These are phyloP conservation scores for Actinomucor elegans DNA, from an alignment of 371 early-diverging fungal genomes.

Conservation along the genomic window DNA sequence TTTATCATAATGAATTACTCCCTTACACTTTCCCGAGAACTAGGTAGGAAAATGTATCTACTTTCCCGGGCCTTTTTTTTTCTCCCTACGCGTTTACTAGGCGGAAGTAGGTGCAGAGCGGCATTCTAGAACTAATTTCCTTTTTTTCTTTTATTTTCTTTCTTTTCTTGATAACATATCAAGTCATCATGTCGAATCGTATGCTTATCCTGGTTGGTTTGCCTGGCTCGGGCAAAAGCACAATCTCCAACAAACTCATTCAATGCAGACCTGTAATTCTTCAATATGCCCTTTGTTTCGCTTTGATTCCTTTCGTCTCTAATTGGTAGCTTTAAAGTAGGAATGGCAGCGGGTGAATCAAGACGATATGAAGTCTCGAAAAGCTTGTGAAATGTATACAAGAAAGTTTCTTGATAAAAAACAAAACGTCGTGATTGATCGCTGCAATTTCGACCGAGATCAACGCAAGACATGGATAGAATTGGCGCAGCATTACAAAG, in stretches of 20 bases:
- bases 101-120: too few relatives aligned
- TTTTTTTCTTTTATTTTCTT: not conserved
- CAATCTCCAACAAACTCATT: slow-evolving; percentile 56
- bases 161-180: not conserved
- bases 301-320: not conserved
- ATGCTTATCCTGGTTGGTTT: slow-evolving; percentile 60
- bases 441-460: slow-evolving; percentile 74
- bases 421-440: slow-evolving; percentile 71
- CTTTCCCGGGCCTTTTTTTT: too few relatives aligned
- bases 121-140: too few relatives aligned
- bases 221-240: slow-evolving; percentile 70
- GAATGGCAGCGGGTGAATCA: slow-evolving; percentile 24
- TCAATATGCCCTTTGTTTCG: not conserved
- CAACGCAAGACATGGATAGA: slow-evolving; percentile 75
- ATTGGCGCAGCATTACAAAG: slow-evolving; percentile 56
- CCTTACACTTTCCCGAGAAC: too few relatives aligned
- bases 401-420: slow-evolving; percentile 40
- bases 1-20: too few relatives aligned
- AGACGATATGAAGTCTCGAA: slow-evolving; percentile 69
- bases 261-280: slow-evolving; percentile 11
- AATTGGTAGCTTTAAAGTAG: not conserved
- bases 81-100: too few relatives aligned
- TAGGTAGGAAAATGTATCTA: too few relatives aligned
- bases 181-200: slow-evolving; percentile 26
- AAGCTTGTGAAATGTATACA: slow-evolving; percentile 56